These are phyloP conservation scores for Saturnispora zaruensis DNA, from an alignment of 805 yeast species.

Conservation along the genomic window DNA sequence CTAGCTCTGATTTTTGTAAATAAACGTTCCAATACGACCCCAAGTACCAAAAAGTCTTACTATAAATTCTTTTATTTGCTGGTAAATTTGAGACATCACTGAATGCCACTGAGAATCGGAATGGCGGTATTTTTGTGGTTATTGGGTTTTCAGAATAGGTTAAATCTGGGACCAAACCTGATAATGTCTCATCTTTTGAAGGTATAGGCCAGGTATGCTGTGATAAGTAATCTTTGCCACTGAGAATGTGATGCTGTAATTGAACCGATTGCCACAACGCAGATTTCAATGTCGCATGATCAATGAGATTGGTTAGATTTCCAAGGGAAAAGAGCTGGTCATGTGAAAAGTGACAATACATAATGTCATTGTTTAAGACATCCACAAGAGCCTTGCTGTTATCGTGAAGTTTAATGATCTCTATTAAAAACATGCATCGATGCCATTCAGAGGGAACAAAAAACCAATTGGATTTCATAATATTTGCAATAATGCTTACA, in stretches of 20 bases:
- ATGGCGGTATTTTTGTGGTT: conserved; percentile 44
- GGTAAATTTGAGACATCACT: conserved; percentile 37
- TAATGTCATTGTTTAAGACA: conserved; percentile 34
- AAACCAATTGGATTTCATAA: conserved; percentile 42
- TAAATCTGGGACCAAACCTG: conserved; percentile 35
- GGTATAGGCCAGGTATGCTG: conserved; percentile 34
- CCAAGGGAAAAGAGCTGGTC: conserved; percentile 32
- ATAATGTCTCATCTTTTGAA: conserved; percentile 38
- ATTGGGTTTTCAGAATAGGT: conserved; percentile 14
- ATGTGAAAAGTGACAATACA: conserved; percentile 42
- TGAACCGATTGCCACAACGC: conserved; percentile 44
- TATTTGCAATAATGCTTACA: conserved; percentile 32
- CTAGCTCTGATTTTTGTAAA: conserved; percentile 37
- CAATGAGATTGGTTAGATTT: conserved; percentile 31
- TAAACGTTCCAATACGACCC: conserved; percentile 54
- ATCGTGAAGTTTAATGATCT: conserved; percentile 4
- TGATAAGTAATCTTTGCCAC: background rate
- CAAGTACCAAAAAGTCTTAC: conserved; percentile 50
- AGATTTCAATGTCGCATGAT: conserved; percentile 32
- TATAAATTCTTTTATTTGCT: conserved; percentile 40
- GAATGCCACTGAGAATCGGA: conserved; percentile 45
- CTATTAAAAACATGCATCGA: conserved; percentile 33
- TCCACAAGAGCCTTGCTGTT: conserved; percentile 22
- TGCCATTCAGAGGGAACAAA: conserved; percentile 51
- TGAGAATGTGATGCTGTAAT: conserved; percentile 24